phyloP scores from a whole-genome alignment of 1,139 yeast species.

The Kurtzmaniella quercitrusa region DNA sequence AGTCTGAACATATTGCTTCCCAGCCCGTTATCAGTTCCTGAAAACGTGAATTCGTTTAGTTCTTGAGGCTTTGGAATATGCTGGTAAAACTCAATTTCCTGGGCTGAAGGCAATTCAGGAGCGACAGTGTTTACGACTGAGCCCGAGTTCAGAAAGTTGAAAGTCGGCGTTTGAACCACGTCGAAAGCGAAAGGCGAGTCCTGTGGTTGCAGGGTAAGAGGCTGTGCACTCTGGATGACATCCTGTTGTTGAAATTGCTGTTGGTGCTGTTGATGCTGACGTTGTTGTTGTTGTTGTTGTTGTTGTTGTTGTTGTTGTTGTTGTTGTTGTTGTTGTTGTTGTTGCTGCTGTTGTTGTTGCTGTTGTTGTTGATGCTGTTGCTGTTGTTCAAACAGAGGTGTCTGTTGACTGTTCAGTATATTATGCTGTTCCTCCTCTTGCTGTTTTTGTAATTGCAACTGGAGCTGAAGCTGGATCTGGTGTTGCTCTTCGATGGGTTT shows the following conservation, averaged over 20 bases:
- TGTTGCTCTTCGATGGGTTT: constrained; percentile 70
- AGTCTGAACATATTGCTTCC: constrained; percentile 24
- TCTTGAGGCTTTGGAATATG: constrained; percentile 48
- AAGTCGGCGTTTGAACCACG: constrained; percentile 10
- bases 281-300: constrained; percentile 8
- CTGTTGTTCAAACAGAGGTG: constrained; percentile 14
- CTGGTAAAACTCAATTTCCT: constrained; percentile 28
- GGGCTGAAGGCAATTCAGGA: constrained; percentile 17
- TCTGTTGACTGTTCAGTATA: constrained; percentile 10
- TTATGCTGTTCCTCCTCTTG: constrained; percentile 19
- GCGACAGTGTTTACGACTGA: constrained; percentile 33
- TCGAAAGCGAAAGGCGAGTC: constrained; percentile 5
- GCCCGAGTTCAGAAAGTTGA: constrained; percentile 13
- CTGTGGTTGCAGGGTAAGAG: background rate
- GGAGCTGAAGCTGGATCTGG: constrained; percentile 39
- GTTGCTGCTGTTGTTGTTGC: constrained; percentile 8
- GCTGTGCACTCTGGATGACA: background rate
- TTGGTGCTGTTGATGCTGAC: constrained; percentile 11
- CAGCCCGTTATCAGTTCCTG: constrained; percentile 12
- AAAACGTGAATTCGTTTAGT: constrained; percentile 36
- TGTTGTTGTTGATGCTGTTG: constrained; percentile 7
- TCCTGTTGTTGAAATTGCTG: constrained; percentile 10
- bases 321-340: constrained; percentile 10
- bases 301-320: constrained; percentile 14
- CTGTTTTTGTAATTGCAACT: constrained; percentile 29